Evolutionary conservation across 129 eudicot genomes (phyloP).

Genomic region (Flaveria sonorensis): DNA sequence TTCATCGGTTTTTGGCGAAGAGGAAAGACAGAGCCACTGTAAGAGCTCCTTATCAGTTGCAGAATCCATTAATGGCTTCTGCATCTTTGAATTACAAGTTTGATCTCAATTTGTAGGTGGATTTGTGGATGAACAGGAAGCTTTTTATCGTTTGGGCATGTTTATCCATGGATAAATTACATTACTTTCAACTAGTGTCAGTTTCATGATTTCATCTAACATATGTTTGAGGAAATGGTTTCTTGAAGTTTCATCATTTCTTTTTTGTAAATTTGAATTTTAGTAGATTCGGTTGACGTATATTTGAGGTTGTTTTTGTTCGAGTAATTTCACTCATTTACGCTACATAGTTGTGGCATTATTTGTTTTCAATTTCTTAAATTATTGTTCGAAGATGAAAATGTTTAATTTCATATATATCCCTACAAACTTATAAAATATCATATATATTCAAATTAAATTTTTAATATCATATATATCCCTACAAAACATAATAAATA

Average conservation of each 20-base stretch:
- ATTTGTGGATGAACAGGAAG: not conserved
- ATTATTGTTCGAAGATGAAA: too few species aligned
- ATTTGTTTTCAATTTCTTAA: too few species aligned
- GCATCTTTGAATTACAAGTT: conserved; percentile 28
- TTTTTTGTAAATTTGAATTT: too few species aligned
- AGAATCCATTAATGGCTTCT: conserved; percentile 19
- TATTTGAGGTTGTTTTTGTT: not conserved
- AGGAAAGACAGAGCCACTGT: conserved; percentile 55
- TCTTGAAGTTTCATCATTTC: not conserved
- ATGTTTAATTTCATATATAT: too few species aligned
- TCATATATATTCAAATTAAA: too few species aligned
- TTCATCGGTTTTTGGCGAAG: conserved; percentile 64
- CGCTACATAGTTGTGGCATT: too few species aligned
- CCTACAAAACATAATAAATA: too few species aligned
- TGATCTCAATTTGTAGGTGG: conserved; percentile 48
- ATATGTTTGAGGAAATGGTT: not conserved
- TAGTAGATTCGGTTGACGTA: too few species aligned
- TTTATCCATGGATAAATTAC: conserved; percentile 17
- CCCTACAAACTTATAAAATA: too few species aligned
- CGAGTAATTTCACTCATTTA: too few species aligned
- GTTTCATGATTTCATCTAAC: not conserved
- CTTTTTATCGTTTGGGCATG: not conserved
- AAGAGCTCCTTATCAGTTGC: conserved; percentile 44
- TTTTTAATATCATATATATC: too few species aligned
- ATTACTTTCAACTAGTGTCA: not conserved